Evolutionary conservation across 495 filamentous ascomycete genomes (phyloP), one percentile per base, ranked within the genome.

Genomic region (Pseudevernia furfuracea): DNA sequence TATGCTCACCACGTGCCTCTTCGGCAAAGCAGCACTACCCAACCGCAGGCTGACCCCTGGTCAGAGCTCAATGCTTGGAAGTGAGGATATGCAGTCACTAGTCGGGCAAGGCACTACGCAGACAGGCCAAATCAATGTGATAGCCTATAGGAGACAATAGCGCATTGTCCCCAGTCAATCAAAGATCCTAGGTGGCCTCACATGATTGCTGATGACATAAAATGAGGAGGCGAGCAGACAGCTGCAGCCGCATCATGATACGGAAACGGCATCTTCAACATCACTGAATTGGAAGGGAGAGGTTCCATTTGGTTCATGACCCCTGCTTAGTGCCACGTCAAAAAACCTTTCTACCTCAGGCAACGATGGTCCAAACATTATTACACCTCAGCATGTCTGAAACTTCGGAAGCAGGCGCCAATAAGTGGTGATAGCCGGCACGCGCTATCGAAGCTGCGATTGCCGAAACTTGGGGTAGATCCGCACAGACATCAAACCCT

Each of bases 21-120:
- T 43, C 74, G 78, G 62, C 72, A 74, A 28, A 68, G 61, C 55
- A 72, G 78, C 64, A 72, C 77, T 23, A 75, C 76, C 37, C 80
- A 85, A 66, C 75, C 79, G 60, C 79, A 82, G 62, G 75, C 69
- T 66, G 89, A 96, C 80, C 91, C 90, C 14, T 96, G 91, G 91
- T 89, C 90, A 30, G 90, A 90, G 34, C 73, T 96, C 57, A 92
- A 85, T 74, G 87, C 86, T 46, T 96, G 91, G 91, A 93, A 90
- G 75, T 96, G 64, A 74, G 58, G 19, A 21, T 32, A 43, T n/a
- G 34, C 21, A 64, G 38, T 23, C 15, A 23, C 15, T n/a, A 5
- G 25, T 46, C 48, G 25, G 19, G 49, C 25, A 53, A 32, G 25
- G 25, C 28, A 19, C 49, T 53, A 32, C 25, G 28, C 10, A 15